phyloP scores from a whole-genome alignment of 108 stramenopile species.

The Mediolabrus comicus region DNA sequence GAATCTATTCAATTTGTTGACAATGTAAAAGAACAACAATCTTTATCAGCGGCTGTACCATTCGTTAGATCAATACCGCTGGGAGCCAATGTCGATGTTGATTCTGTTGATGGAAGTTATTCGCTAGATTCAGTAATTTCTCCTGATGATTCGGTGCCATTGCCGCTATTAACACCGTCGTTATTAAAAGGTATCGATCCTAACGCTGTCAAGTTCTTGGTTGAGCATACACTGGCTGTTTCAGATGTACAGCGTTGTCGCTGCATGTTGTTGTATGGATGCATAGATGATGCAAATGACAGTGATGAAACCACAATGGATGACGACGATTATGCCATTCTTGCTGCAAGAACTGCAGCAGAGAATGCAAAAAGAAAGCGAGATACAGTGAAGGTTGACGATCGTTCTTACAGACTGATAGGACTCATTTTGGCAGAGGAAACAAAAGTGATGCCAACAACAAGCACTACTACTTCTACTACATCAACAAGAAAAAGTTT shows the following conservation, averaged over 20 bases:
- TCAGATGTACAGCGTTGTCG: slow-evolving; percentile 57
- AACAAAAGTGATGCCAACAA: slow-evolving; percentile 28
- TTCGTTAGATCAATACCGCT: slow-evolving; percentile 47
- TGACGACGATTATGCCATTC: slow-evolving; percentile 15
- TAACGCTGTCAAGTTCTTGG: slow-evolving; percentile 20
- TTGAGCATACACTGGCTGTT: slow-evolving; percentile 76
- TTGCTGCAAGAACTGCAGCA: not conserved
- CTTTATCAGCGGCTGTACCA: slow-evolving; percentile 9
- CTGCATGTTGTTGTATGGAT: slow-evolving; percentile 59
- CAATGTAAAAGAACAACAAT: not conserved
- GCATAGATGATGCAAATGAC: slow-evolving; percentile 19
- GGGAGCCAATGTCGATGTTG: slow-evolving; percentile 67
- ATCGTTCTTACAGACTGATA: slow-evolving; percentile 22
- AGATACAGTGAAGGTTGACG: not conserved
- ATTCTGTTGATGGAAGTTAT: slow-evolving; percentile 68
- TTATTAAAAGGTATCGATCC: slow-evolving; percentile 31
- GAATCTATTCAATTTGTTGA: slow-evolving; percentile 27
- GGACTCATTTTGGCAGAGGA: slow-evolving; percentile 38
- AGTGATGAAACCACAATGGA: not conserved
- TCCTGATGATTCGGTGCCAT: not conserved
- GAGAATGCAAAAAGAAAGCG: slow-evolving; percentile 1
- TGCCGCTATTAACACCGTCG: slow-evolving; percentile 39
- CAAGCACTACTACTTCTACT: not conserved
- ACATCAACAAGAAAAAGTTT: not conserved
- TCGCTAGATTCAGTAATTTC: slow-evolving; percentile 29